Conservation (phyloP, 2,329 filamentous ascomycete species). For the Aspergillus alliaceus region DNA sequence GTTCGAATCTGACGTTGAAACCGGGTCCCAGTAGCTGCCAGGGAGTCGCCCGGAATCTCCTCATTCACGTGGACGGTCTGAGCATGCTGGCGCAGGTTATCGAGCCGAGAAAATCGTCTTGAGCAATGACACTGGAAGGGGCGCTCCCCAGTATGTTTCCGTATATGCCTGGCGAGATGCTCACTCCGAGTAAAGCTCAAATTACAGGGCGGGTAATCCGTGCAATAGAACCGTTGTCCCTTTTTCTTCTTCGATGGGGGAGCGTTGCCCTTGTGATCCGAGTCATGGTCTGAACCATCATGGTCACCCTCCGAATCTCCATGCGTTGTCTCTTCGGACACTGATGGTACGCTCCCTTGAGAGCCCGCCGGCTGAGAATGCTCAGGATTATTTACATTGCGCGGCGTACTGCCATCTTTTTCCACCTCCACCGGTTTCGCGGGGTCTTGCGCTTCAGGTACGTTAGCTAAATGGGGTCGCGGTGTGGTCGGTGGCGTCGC, state of each 20-base stretch:
- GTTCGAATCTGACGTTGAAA: conserved; percentile 92
- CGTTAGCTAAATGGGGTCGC: conserved; percentile 44
- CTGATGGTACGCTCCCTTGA: conserved; percentile 45
- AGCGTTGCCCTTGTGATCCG: conserved; percentile 60
- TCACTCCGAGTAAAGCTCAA: conserved; percentile 95
- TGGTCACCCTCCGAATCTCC: conserved; percentile 72
- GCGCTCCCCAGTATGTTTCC: conserved; percentile 97
- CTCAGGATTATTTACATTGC: conserved; percentile 36
- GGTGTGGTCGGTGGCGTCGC: conserved; percentile 59
- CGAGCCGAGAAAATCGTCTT: conserved; percentile 85
- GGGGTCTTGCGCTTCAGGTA: conserved; percentile 35
- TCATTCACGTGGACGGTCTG: conserved; percentile 98
- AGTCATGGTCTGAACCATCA: conserved; percentile 63
- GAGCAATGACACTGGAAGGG: conserved; percentile 97
- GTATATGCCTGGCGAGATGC: conserved; percentile 90
- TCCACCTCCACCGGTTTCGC: conserved; percentile 21
- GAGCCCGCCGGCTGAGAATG: conserved; percentile 41
- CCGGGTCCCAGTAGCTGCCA: conserved; percentile 86
- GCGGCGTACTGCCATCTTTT: conserved; percentile 47
- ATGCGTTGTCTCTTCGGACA: conserved; percentile 69
- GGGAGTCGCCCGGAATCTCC: conserved; percentile 89
- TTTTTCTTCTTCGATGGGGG: conserved; percentile 91
- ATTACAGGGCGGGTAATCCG: conserved; percentile 88
- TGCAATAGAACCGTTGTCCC: conserved; percentile 93
- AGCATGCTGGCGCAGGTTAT: conserved; percentile 94